Conservation (phyloP, 2,329 filamentous ascomycete species). For the Colletotrichum neosansevieriae region DNA sequence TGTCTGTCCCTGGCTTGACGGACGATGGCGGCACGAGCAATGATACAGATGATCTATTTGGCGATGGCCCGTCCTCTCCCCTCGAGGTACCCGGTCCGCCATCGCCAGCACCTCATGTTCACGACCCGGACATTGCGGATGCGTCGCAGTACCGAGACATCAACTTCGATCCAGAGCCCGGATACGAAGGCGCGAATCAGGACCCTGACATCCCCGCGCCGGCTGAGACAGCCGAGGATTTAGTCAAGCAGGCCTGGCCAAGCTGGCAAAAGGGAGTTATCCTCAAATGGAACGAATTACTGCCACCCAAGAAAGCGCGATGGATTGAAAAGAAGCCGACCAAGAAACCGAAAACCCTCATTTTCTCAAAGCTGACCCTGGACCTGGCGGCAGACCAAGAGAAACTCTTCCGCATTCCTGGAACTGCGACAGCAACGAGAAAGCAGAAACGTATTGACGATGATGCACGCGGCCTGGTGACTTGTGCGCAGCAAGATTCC, state of each 20-base stretch:
- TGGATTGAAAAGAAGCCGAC: conserved; percentile 83
- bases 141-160: conserved; percentile 55
- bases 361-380: conserved; percentile 88
- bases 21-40: conserved; percentile 72
- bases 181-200: conserved; percentile 64
- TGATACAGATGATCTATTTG: conserved; percentile 77
- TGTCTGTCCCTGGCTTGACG: conserved; percentile 65
- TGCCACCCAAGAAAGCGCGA: conserved; percentile 83
- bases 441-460: conserved; percentile 68
- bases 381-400: conserved; percentile 90
- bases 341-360: conserved; percentile 84
- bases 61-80: conserved; percentile 66
- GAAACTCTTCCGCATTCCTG: conserved; percentile 83
- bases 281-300: conserved; percentile 83
- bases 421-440: conserved; percentile 64
- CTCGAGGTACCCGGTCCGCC: conserved; percentile 57
- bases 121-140: conserved; percentile 53
- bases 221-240: conserved; percentile 78
- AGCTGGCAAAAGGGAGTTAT: conserved; percentile 81
- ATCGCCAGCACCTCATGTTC: conserved; percentile 59
- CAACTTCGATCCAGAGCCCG: conserved; percentile 60
- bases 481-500: conserved; percentile 56
- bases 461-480: conserved; percentile 62
- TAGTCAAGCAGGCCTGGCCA: conserved; percentile 85
- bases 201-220: conserved; percentile 75